These are phyloP conservation scores for Cordyceps javanica DNA, from an alignment of 2,329 filamentous ascomycete genomes.

Conservation along the genomic window DNA sequence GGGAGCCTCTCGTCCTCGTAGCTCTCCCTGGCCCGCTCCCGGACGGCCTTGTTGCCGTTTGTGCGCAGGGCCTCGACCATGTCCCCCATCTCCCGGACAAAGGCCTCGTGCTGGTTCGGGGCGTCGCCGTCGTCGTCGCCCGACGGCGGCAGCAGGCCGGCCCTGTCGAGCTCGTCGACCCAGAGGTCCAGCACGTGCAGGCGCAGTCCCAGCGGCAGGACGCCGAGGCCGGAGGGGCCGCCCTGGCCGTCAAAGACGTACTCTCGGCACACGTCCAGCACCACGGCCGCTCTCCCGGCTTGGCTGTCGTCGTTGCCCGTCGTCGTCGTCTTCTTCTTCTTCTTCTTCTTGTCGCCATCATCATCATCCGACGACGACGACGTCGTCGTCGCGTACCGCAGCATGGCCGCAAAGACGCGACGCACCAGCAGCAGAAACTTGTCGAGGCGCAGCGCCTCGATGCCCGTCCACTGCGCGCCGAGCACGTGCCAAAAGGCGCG, in stretches of 20 bases:
- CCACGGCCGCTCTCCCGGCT: slow-evolving; percentile 22
- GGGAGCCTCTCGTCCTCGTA: slow-evolving; percentile 69
- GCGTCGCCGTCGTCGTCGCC: too few relatives aligned
- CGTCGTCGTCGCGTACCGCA: slow-evolving; percentile 42
- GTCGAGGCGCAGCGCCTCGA: slow-evolving; percentile 76
- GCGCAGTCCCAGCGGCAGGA: slow-evolving; percentile 74
- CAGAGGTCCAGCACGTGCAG: slow-evolving; percentile 88
- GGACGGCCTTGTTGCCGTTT: slow-evolving; percentile 64
- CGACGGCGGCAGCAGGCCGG: slow-evolving; percentile 52
- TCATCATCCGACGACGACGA: too few relatives aligned
- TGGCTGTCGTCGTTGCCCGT: too few relatives aligned
- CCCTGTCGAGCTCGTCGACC: slow-evolving; percentile 80
- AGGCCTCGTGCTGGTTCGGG: slow-evolving; percentile 37
- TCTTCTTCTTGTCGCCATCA: too few relatives aligned
- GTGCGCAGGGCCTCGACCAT: slow-evolving; percentile 51
- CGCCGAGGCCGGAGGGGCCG: slow-evolving; percentile 32
- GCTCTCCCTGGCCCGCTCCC: slow-evolving; percentile 62
- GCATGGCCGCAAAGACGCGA: slow-evolving; percentile 67
- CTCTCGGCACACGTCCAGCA: slow-evolving; percentile 22
- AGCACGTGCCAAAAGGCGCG: slow-evolving; percentile 67
- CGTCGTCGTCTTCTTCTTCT: too few relatives aligned
- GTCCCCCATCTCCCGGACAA: slow-evolving; percentile 46
- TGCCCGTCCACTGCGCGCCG: slow-evolving; percentile 63
- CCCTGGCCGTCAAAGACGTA: slow-evolving; percentile 30
- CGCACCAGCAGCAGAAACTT: slow-evolving; percentile 87